Conservation (phyloP, 192 early-diverging fungal genomes). For the Geranomyces michiganensis region DNA sequence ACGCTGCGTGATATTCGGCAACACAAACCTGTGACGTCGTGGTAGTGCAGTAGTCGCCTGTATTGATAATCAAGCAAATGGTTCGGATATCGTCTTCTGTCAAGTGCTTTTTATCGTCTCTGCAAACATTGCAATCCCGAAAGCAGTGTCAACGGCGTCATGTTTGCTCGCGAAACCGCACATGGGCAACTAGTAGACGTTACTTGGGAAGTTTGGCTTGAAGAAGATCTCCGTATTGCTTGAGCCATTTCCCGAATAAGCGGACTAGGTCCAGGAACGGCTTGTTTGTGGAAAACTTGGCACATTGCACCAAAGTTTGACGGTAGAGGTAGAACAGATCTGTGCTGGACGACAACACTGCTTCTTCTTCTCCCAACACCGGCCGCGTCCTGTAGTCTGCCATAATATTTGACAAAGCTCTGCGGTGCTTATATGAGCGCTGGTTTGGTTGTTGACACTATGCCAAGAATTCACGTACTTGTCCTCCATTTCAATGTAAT, state of each 20-base stretch:
- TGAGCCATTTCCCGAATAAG: constrained; percentile 80
- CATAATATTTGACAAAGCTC: constrained; percentile 66
- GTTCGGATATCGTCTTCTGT: constrained; percentile 70
- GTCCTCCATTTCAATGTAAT: constrained; percentile 89
- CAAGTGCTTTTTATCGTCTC: constrained; percentile 65
- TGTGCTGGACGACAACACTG: constrained; percentile 82
- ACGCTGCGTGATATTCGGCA: not conserved
- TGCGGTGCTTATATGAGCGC: constrained; percentile 27
- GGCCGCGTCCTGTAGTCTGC: constrained; percentile 51
- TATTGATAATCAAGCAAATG: constrained; percentile 84
- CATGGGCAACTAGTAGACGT: not conserved
- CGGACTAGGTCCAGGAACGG: constrained; percentile 83
- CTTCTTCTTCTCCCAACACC: constrained; percentile 55
- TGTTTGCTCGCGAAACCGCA: too few relatives aligned
- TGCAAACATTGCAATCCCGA: constrained; percentile 29
- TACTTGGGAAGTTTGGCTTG: constrained; percentile 70
- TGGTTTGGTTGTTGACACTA: too few relatives aligned
- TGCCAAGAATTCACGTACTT: constrained; percentile 49
- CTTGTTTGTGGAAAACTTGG: constrained; percentile 80
- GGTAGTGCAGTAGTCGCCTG: constrained; percentile 90
- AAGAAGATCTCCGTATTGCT: constrained; percentile 79
- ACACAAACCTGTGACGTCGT: constrained; percentile 72
- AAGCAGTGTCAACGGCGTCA: too few relatives aligned
- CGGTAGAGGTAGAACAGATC: constrained; percentile 93
- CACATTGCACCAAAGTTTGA: constrained; percentile 82